Conservation (phyloP, 2,329 filamentous ascomycete species). For the Sordariomycetes sp. region DNA sequence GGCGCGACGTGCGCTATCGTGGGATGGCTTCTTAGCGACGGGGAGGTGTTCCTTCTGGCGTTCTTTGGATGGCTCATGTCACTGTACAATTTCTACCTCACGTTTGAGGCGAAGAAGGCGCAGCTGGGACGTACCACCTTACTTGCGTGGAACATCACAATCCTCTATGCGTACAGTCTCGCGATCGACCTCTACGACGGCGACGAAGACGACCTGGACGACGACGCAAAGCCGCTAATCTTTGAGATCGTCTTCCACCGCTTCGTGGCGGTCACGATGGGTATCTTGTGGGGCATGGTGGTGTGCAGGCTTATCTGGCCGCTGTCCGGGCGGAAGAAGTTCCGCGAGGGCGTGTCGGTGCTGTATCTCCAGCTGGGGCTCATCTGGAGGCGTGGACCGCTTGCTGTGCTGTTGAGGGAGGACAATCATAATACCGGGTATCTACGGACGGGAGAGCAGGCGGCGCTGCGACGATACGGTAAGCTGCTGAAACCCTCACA, state of each 20-base stretch:
- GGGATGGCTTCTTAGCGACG: constrained; percentile 65
- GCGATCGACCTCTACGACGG: constrained; percentile 67
- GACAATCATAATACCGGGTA: constrained; percentile 49
- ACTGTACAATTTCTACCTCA: constrained; percentile 79
- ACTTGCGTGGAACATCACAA: constrained; percentile 90
- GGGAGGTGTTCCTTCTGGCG: constrained; percentile 62
- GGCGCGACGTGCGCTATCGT: constrained; percentile 64
- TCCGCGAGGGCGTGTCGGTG: constrained; percentile 81
- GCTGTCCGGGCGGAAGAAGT: constrained; percentile 75
- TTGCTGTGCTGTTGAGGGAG: constrained; percentile 57
- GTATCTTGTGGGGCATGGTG: constrained; percentile 84
- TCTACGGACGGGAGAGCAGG: constrained; percentile 79
- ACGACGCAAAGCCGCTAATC: constrained; percentile 71
- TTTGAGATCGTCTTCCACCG: constrained; percentile 79
- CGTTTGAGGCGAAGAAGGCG: constrained; percentile 69
- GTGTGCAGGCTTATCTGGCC: constrained; percentile 88
- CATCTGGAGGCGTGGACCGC: constrained; percentile 88
- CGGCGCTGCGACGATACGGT: constrained; percentile 69
- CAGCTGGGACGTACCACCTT: constrained; percentile 89
- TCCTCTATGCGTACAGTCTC: constrained; percentile 86
- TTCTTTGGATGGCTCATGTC: constrained; percentile 73
- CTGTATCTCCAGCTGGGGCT: constrained; percentile 90
- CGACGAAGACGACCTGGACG: constrained; percentile 79
- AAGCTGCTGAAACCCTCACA: constrained; percentile 7
- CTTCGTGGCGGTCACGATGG: constrained; percentile 72